Percentiles rank a stretch among this genome's conserved stretches.
Evolutionary conservation across 148 eudicot genomes (phyloP).

Genomic region (Rhododendron kiyosumense): DNA sequence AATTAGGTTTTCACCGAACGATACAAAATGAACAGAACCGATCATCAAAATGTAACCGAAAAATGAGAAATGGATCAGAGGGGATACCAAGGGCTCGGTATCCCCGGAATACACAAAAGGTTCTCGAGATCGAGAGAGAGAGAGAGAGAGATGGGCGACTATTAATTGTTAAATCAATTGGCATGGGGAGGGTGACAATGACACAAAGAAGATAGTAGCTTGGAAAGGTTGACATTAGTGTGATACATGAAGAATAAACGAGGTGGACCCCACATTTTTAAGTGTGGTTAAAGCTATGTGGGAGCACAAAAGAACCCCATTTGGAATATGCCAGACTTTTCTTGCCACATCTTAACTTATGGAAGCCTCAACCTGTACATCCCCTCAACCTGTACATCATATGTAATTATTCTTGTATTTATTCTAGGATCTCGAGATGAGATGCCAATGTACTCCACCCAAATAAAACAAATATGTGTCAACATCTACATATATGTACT

Average conservation of each 20-base stretch:
- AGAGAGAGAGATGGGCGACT: neutral
- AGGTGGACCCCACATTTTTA: neutral
- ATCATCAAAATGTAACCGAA: too few relatives aligned
- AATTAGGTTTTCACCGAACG: too few relatives aligned
- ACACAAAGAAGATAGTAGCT: neutral
- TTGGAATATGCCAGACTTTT: constrained; percentile 16
- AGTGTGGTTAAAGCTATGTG: neutral
- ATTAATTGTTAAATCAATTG: neutral
- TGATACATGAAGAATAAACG: neutral
- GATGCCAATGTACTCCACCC: constrained; percentile 6
- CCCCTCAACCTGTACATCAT: neutral
- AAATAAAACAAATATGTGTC: neutral
- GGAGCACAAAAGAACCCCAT: constrained; percentile 10
- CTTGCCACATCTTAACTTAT: neutral
- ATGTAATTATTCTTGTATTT: neutral
- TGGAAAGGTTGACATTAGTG: neutral
- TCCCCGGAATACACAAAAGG: too few relatives aligned
- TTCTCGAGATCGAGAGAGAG: too few relatives aligned
- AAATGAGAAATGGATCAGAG: too few relatives aligned
- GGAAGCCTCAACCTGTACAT: neutral
- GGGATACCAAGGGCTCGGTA: too few relatives aligned
- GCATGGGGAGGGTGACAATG: neutral
- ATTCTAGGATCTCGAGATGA: neutral
- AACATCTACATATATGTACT: neutral
- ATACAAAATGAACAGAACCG: too few relatives aligned